Base-by-base conservation (phyloP, 2,329 filamentous ascomycete genomes). In the Diaporthe caulivora region DNA sequence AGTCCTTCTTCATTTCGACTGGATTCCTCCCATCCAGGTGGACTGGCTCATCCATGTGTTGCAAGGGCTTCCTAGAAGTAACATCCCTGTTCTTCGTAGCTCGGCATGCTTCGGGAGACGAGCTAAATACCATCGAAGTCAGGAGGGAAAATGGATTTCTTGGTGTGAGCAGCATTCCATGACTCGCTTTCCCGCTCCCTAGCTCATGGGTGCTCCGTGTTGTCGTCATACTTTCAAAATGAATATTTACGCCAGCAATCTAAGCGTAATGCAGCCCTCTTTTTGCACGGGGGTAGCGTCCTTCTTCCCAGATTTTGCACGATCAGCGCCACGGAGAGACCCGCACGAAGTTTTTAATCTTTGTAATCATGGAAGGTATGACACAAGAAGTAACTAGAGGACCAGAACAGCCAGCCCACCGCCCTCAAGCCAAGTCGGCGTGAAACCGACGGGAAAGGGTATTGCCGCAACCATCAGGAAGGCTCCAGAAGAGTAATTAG, bases 181-280 rank as follows among this genome's bases (percentile, higher is more conserved):
- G 44, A 65, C 62, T 51, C 44, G 44, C 17, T 51, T 11, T 11
- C 21, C 34, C 34, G 1, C 26, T 9, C 18, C 29, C 13, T 2
- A n/a, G 42, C 18, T n/a, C 34, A 7, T 10, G 3, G 3, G 10
- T 40, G 24, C 21, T 18, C 44, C 21, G 51, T 21, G 13, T 37
- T 65, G 44, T 65, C 62, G 62, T 65, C 62, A 65, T 40, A 26
- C 21, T 11, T 49, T 49, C n/a, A 9, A 10, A 49, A 49, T 9
- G 13, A 24, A 24, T 64, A 17, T 64, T 34, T 10, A 17, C 21
- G 11, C 42, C 44, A 65, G 60, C 42, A 65, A 34, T 65, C 42
- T 49, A 31, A 17, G 60, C 44, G 58, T 64, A 64, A 64, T 64
- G 24, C 26, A 47, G 58, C 31, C 58, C 58, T 64, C 40, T 64